Base-by-base conservation (phyloP, 78 protist species). In the Dictyostelium brefeldianum region DNA sequence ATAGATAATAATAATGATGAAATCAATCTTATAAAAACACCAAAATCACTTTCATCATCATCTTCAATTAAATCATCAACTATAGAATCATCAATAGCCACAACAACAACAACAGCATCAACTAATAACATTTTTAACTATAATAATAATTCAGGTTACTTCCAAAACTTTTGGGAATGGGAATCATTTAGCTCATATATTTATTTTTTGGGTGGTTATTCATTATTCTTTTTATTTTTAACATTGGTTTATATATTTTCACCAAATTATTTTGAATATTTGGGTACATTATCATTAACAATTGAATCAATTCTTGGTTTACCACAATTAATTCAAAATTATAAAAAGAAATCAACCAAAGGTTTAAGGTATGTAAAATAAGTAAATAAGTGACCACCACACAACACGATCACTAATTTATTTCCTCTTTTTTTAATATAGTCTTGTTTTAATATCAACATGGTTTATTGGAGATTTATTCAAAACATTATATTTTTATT, bases 381-480 rank as follows among this genome's bases (percentile, higher is more conserved):
- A 36, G 43, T 36, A n/a, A n/a, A n/a, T n/a, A n/a, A n/a, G n/a
- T n/a, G n/a, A n/a, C n/a, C n/a, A n/a, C n/a, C n/a, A n/a, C n/a
- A n/a, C n/a, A n/a, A n/a, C n/a, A n/a, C n/a, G n/a, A n/a, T n/a
- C n/a, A n/a, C n/a, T n/a, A n/a, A 18, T 5, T 9, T 46, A 43
- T 31, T 10, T 6, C 20, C 8, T 73, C 20, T 20, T 73, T 73
- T 59, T 0, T 70, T 46, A 11, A 74, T 56, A 56, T 27, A 89
- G 94, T 57, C 46, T 59, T 47, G 57, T 82, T 36, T 67, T 95
- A 31, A 90, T 95, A 64, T 91, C 73, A 56, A 62, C 89, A 20
- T 95, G 97, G 97, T 77, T 94, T 25, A 48, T 74, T 69, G 97
- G 97, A 46, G 97, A 95, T 43, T 57, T 81, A 51, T 78, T 78